Percentiles rank a stretch among this genome's conserved stretches.
Conservation (phyloP, 225 moss, liverwort and hornwort species). For the Climacium dendroides region DNA sequence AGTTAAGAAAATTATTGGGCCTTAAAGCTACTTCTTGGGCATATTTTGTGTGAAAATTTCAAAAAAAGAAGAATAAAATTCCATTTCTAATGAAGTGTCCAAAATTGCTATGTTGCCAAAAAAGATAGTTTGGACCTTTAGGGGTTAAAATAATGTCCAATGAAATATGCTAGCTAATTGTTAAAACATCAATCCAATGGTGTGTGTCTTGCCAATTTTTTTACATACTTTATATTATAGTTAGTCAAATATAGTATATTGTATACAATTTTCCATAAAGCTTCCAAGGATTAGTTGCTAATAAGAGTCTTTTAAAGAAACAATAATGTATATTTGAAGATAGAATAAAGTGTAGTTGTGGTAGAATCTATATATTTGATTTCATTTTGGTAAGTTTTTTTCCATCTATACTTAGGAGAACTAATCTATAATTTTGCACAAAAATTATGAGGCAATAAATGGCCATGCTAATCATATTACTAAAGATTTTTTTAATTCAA, state of each 20-base stretch:
- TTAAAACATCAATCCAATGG: background rate
- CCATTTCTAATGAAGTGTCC: too few relatives aligned
- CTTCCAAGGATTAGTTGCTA: background rate
- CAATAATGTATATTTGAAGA: background rate
- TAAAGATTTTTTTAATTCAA: background rate
- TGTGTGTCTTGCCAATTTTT: background rate
- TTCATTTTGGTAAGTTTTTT: background rate
- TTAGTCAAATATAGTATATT: background rate
- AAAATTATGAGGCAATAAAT: background rate
- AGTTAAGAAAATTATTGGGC: too few relatives aligned
- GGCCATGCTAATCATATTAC: background rate
- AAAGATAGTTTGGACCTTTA: too few relatives aligned
- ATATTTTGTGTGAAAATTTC: too few relatives aligned
- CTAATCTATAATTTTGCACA: background rate
- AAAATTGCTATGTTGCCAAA: too few relatives aligned
- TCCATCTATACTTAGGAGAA: background rate
- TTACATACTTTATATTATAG: background rate
- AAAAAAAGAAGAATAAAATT: too few relatives aligned
- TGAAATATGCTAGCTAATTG: background rate
- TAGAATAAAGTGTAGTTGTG: background rate
- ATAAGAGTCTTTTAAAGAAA: background rate
- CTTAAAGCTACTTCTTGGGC: too few relatives aligned
- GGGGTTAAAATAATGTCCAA: background rate
- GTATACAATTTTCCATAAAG: fast-evolving
- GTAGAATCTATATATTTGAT: too few relatives aligned